A percentile compares a stretch with the other conserved stretches of the same genome.
Conservation (phyloP, 2,329 filamentous ascomycete species). For the Scedosporium minutisporum region DNA sequence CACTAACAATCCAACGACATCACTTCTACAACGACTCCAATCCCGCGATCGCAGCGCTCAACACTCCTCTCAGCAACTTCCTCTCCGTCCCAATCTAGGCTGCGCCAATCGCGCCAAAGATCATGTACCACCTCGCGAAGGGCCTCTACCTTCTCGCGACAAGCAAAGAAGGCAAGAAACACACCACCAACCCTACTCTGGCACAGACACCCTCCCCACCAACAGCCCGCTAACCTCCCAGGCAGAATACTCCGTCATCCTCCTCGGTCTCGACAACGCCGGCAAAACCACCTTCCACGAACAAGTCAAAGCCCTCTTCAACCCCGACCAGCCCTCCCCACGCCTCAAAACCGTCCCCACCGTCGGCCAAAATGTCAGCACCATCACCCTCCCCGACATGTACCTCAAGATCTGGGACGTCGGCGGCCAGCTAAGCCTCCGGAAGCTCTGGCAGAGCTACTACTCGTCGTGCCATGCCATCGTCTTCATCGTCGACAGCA, state of each 20-base stretch:
- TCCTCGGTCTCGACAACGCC: constrained; percentile 94
- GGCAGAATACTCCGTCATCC: constrained; percentile 89
- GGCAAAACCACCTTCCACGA: constrained; percentile 98
- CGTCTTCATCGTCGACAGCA: constrained; percentile 93
- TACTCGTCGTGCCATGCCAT: constrained; percentile 92
- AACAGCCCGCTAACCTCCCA: constrained; percentile 5
- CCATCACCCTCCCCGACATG: constrained; percentile 83
- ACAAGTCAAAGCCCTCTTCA: constrained; percentile 85
- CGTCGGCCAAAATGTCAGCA: constrained; percentile 92
- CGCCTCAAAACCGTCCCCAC: constrained; percentile 87
- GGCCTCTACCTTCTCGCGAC: constrained; percentile 91
- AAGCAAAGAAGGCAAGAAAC: constrained; percentile 74
- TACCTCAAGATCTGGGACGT: constrained; percentile 99
- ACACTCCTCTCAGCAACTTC: neutral
- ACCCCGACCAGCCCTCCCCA: constrained; percentile 49
- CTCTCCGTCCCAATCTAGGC: neutral
- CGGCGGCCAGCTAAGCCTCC: constrained; percentile 80
- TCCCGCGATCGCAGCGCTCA: neutral
- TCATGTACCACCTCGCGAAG: constrained; percentile 93
- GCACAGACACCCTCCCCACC: constrained; percentile 9
- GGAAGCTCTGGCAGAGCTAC: constrained; percentile 91
- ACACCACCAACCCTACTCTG: neutral
- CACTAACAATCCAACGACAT: neutral
- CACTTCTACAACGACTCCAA: neutral
- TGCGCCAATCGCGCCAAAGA: neutral